Base-by-base conservation (phyloP, 176 grass and related monocot species). In the Panicum miliaceum region DNA sequence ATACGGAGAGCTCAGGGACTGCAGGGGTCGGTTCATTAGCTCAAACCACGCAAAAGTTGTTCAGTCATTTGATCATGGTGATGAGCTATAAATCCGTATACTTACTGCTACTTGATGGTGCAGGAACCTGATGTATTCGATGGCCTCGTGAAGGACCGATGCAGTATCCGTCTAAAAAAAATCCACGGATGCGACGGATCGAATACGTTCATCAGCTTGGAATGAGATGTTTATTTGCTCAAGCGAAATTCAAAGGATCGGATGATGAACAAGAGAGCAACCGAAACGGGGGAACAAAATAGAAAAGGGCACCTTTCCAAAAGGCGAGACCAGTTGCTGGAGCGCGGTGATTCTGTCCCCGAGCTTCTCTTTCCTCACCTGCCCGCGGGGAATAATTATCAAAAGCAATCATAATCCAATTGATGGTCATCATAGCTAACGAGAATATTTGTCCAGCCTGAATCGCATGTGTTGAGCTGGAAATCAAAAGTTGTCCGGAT, bases 321-420 rank as follows among this genome's bases (percentile, higher is more conserved):
- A 98, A 95, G 96, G 96, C 76, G 96, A 95, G 71, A 98, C 96
- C 25, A 98, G 83, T 68, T 98, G 96, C 89, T 98, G 96, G 71
- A 98, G 92, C 34, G 93, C 96, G 86, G 96, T 93, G 91, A 98
- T 95, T 93, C 96, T 93, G 91, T 98, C 96, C 85, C 96, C 96
- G 63, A 98, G 79, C 81, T 95, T 98, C 89, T 98, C 96, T 84
- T 98, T 98, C 83, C 96, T 93, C 73, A 95, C 91, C 96, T 98
- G 77, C 74, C 1, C 45, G 8, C 25, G 7, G 23, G 2, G 62
- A 4, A 81, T 56, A 10, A 80, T 8, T 73, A 86, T 56, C 65
- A 59, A 66, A 65, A 65, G 64, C 78, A 47, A 86, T 86, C 59
- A 35, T 53, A 20, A 20, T 38, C 20, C 67, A 66, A 64, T 58